phyloP scores from a whole-genome alignment of 768 basidiomycete species.

The Boletus rubroflammeus region DNA sequence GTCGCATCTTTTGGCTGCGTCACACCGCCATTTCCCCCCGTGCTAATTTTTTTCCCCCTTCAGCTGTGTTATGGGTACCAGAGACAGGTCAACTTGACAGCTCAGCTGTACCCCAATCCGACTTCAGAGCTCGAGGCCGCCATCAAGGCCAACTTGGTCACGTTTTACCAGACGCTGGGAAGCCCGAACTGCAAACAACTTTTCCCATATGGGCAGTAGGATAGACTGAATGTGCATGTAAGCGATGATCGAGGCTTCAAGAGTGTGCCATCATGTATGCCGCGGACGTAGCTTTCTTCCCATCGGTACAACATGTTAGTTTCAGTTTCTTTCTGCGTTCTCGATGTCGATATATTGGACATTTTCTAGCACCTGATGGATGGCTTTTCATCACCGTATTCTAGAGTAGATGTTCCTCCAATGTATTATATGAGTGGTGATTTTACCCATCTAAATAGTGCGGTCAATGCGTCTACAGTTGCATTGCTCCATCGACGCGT shows the following conservation, averaged over 20 bases:
- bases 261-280: neutral
- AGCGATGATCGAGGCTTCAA: too few species aligned
- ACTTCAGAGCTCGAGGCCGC: conserved; percentile 15
- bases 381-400: neutral
- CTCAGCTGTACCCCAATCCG: conserved; percentile 21
- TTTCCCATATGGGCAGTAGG: conserved; percentile 16
- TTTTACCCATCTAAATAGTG: neutral
- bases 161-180: conserved; percentile 10
- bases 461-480: neutral
- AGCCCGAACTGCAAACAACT: conserved; percentile 11
- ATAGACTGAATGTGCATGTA: neutral
- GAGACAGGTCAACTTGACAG: conserved; percentile 17
- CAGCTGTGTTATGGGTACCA: conserved; percentile 22
- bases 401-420: neutral
- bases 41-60: neutral
- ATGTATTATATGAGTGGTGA: conserved; percentile 7
- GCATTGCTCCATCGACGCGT: neutral
- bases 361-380: neutral
- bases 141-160: conserved; percentile 22
- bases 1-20: neutral
- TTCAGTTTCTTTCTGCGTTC: neutral
- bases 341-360: neutral
- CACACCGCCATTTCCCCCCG: neutral
- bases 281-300: neutral
- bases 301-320: neutral